A percentile compares a stretch with the other conserved stretches of the same genome.
These are phyloP conservation scores for Chenopodium album DNA, from an alignment of 148 eudicot species.

Conservation along the genomic window DNA sequence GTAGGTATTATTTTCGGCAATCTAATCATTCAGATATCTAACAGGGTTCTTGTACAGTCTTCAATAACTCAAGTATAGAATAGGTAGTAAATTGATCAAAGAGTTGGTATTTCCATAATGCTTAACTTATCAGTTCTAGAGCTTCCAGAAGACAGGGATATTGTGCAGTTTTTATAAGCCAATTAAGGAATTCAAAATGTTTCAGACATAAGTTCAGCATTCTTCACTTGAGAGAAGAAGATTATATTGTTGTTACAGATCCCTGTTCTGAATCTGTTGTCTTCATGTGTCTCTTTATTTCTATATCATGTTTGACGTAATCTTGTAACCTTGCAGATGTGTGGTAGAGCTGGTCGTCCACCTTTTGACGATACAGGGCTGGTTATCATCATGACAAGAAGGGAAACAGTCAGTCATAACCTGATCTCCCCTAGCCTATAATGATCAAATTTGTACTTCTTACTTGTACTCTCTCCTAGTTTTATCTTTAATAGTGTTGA, in stretches of 20 bases:
- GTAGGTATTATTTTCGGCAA: too few relatives aligned
- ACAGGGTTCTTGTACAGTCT: too few relatives aligned
- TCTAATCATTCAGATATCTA: too few relatives aligned
- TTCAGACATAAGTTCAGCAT: neutral
- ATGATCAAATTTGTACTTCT: neutral
- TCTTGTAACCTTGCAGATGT: constrained; percentile 57
- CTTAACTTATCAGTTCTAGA: too few relatives aligned
- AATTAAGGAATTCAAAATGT: constrained; percentile 6
- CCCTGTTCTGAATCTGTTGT: constrained; percentile 3
- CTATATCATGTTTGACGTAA: neutral
- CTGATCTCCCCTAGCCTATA: constrained; percentile 4
- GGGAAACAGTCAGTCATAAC: constrained; percentile 62
- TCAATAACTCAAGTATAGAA: too few relatives aligned
- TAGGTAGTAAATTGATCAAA: too few relatives aligned
- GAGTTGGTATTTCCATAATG: too few relatives aligned
- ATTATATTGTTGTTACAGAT: neutral
- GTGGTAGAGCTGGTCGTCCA: constrained; percentile 99
- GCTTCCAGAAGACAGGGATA: too few relatives aligned
- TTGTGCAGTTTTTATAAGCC: too few relatives aligned
- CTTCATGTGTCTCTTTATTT: neutral
- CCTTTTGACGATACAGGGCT: constrained; percentile 97
- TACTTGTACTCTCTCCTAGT: neutral
- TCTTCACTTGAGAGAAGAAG: neutral
- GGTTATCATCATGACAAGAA: constrained; percentile 98
- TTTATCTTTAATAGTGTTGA: neutral